Evolutionary conservation across 2,329 filamentous ascomycete species (phyloP), one percentile per base, ranked within the genome.

Genomic region (Zasmidium citrigriseum): DNA sequence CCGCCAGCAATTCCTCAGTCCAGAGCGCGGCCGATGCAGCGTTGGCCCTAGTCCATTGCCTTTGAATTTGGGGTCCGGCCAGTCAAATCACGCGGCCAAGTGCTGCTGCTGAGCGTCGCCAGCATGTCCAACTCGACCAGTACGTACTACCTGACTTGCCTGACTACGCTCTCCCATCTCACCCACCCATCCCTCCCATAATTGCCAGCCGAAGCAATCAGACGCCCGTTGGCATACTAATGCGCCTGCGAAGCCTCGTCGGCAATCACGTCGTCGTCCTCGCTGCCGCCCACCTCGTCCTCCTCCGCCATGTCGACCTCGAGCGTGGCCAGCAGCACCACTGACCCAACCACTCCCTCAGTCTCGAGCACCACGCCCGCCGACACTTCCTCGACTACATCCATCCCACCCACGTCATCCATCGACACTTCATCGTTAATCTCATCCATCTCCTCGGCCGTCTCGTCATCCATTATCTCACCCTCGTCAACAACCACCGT

Each of bases 381-480:
- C 34, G 34, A 41, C 12, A 16, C 34, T 16, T 10, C 34, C 34
- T 41, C 34, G 34, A 41, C 7, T n/a, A 11, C 11, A 3, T 21
- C 51, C 18, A 21, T 23, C 18, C 2, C 21, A 7, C 18, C 14
- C 18, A 27, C 34, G 23, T 25, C 47, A 20, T 57, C 54, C 27
- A 46, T 51, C 46, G 46, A 44, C 16, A 41, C 55, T 41, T 61
- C 60, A 7, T 61, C 58, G 5, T 49, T 62, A 18, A 21, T 53
- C 24, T 60, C 62, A 9, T 60, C 62, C 29, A 61, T 60, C 48
- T 61, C 52, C 38, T 60, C 59, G 25, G 55, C 44, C 9, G 24
- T 58, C 16, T 59, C 63, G 20, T 64, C 63, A 14, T 50, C 58
- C 11, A 54, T 59, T 27, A 16, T 54, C 20, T 51, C 57, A 4